Conservation (phyloP, 306 rosid genomes). For the Prunus dulcis region DNA sequence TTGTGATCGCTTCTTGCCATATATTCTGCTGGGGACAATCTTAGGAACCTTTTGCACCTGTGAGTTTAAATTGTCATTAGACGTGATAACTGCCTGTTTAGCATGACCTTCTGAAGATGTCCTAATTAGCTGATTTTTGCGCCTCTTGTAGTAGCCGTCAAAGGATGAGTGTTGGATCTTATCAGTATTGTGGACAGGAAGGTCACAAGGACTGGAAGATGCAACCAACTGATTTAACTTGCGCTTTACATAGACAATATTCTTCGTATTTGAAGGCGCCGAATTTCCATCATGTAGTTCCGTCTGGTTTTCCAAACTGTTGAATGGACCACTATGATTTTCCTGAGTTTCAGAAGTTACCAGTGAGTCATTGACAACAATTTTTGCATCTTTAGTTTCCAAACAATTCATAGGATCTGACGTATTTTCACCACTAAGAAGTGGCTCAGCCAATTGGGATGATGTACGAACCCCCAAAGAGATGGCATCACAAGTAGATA, state of each 20-base stretch:
- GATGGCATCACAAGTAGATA: conserved; percentile 11
- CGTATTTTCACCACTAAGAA: conserved; percentile 41
- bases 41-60: conserved; percentile 39
- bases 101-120: conserved; percentile 50
- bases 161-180: conserved; percentile 46
- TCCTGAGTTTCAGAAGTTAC: conserved; percentile 42
- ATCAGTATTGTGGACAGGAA: conserved; percentile 38
- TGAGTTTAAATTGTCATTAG: conserved; percentile 38
- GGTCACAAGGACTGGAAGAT: conserved; percentile 55
- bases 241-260: conserved; percentile 67
- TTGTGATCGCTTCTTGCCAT: conserved; percentile 47
- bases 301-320: conserved; percentile 40
- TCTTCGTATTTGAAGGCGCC: conserved; percentile 44
- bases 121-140: conserved; percentile 79
- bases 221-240: conserved; percentile 91
- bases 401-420: conserved; percentile 35
- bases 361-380: conserved; percentile 33
- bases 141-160: conserved; percentile 86
- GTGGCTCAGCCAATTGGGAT: conserved; percentile 40
- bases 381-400: conserved; percentile 36
- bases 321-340: conserved; percentile 35
- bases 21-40: conserved; percentile 49
- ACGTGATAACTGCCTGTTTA: conserved; percentile 38
- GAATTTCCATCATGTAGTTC: conserved; percentile 40
- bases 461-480: conserved; percentile 35